These are phyloP conservation scores for Exophiala calicioides DNA, from an alignment of 2,329 filamentous ascomycete species.

Conservation along the genomic window DNA sequence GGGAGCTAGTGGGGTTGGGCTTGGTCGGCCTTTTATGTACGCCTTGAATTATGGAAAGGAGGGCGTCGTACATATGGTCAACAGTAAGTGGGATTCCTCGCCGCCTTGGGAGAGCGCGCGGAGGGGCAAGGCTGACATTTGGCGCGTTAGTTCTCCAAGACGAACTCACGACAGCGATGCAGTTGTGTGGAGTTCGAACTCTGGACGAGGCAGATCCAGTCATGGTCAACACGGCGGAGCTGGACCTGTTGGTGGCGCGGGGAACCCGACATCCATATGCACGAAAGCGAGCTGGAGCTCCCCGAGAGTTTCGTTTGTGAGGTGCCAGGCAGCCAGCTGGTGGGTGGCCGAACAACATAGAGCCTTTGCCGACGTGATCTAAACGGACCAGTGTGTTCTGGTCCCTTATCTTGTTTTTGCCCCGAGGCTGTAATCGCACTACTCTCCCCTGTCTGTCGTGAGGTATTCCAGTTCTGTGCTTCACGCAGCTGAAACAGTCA, in stretches of 20 bases:
- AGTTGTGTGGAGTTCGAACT: slow-evolving; percentile 63
- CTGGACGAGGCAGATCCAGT: slow-evolving; percentile 63
- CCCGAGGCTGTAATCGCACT: too few species aligned
- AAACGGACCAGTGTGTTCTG: too few species aligned
- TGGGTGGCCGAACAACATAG: too few species aligned
- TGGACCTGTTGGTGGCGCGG: slow-evolving; percentile 51
- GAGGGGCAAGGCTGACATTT: too few species aligned
- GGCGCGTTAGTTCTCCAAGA: slow-evolving; percentile 58
- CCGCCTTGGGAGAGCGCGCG: too few species aligned
- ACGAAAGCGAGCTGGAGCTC: slow-evolving; percentile 24
- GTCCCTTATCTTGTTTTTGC: too few species aligned
- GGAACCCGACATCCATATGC: slow-evolving; percentile 46
- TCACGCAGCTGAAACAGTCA: too few species aligned
- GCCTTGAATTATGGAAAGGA: slow-evolving; percentile 56
- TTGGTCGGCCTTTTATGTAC: slow-evolving; percentile 56
- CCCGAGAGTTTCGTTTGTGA: slow-evolving; percentile 10
- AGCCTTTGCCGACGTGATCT: too few species aligned
- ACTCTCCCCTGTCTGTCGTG: too few species aligned
- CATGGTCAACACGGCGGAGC: slow-evolving; percentile 55
- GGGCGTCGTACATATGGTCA: slow-evolving; percentile 52
- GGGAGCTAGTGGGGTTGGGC: slow-evolving; percentile 56
- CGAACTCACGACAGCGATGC: slow-evolving; percentile 67
- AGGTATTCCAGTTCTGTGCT: too few species aligned
- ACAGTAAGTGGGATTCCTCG: slow-evolving; percentile 52
- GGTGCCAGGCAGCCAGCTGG: too few species aligned